A percentile compares a stretch with the other conserved stretches of the same genome.
These are phyloP conservation scores for Afroboletus lepidellus DNA, from an alignment of 1,284 basidiomycete genomes.

Conservation along the genomic window DNA sequence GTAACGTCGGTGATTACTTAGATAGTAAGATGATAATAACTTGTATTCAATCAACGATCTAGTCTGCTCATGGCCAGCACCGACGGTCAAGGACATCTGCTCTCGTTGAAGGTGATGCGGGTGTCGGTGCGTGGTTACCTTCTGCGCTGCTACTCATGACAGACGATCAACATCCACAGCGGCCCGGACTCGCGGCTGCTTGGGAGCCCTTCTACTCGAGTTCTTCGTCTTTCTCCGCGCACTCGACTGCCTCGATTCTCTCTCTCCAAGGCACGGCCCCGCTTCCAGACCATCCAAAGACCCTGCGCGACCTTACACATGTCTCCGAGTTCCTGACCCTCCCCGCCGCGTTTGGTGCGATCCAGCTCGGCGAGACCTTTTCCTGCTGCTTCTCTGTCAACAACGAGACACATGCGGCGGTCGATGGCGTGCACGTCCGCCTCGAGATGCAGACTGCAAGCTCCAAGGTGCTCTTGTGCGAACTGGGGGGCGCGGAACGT, in stretches of 20 bases:
- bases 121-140: conserved; percentile 59
- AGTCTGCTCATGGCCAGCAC: conserved; percentile 19
- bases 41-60: too few species aligned
- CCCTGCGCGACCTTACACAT: conserved; percentile 72
- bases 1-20: too few species aligned
- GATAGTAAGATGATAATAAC: too few species aligned
- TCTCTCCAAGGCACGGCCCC: conserved; percentile 72
- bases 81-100: conserved; percentile 58
- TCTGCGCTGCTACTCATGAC: not conserved
- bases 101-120: conserved; percentile 80
- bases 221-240: conserved; percentile 73
- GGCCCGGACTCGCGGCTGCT: conserved; percentile 68
- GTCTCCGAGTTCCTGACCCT: conserved; percentile 70
- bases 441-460: conserved; percentile 79
- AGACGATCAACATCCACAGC: conserved; percentile 38
- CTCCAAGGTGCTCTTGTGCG: conserved; percentile 59
- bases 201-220: conserved; percentile 85
- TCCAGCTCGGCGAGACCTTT: conserved; percentile 81
- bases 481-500: conserved; percentile 55
- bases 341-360: conserved; percentile 74
- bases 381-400: conserved; percentile 76
- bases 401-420: conserved; percentile 63
- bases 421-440: conserved; percentile 57
- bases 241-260: conserved; percentile 72
- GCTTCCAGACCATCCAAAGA: conserved; percentile 72